A percentile compares a stretch with the other conserved stretches of the same genome.
These are phyloP conservation scores for Thraustotheca clavata DNA, from an alignment of 352 stramenopile species.

Conservation along the genomic window DNA sequence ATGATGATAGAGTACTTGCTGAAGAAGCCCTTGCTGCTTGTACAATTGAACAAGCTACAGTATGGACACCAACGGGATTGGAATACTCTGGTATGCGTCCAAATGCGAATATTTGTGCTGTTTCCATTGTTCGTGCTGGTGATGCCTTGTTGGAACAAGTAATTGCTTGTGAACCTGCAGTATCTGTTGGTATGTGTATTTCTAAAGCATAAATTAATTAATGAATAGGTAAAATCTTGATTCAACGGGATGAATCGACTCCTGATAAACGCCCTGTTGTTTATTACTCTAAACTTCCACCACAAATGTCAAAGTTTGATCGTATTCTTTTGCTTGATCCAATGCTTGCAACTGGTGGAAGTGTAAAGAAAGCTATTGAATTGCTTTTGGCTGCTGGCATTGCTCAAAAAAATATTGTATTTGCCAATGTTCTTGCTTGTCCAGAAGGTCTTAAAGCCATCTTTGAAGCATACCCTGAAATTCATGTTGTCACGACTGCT, in stretches of 20 bases:
- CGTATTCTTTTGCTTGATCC: constrained; percentile 93
- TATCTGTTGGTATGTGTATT: constrained; percentile 53
- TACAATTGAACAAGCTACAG: constrained; percentile 39
- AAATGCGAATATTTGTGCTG: constrained; percentile 69
- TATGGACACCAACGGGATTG: constrained; percentile 61
- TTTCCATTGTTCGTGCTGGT: constrained; percentile 92
- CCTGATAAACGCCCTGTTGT: constrained; percentile 80
- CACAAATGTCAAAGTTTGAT: constrained; percentile 59
- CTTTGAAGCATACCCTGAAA: constrained; percentile 59
- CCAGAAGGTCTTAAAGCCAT: constrained; percentile 83
- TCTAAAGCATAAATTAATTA: background rate
- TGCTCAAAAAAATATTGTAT: constrained; percentile 85
- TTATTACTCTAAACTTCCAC: constrained; percentile 95
- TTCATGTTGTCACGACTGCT: constrained; percentile 73
- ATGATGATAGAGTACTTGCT: constrained; percentile 27
- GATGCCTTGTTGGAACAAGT: constrained; percentile 87
- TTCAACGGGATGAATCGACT: constrained; percentile 92
- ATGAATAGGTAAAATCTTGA: constrained; percentile 89
- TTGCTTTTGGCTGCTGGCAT: constrained; percentile 80
- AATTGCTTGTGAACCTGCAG: constrained; percentile 68
- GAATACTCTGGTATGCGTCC: constrained; percentile 48
- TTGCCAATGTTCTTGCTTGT: constrained; percentile 93
- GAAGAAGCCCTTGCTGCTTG: constrained; percentile 63
- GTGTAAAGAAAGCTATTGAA: constrained; percentile 87
- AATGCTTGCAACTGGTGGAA: constrained; percentile 92